Base-by-base conservation (phyloP, 2,329 filamentous ascomycete genomes). In the Fusarium begoniae region DNA sequence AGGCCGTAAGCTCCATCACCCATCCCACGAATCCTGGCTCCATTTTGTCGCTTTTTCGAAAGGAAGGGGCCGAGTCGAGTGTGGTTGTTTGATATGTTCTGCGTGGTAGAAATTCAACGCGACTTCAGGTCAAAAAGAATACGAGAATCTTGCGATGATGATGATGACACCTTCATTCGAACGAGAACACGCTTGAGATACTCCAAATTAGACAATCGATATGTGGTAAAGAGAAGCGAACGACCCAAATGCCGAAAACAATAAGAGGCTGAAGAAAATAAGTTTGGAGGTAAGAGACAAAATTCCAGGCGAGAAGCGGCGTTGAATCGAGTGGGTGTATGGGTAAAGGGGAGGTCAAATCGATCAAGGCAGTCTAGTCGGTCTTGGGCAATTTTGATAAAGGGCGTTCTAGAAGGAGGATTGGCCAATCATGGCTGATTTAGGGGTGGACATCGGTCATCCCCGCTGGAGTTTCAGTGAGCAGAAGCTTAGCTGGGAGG, bases 1-100 rank as follows among this genome's bases (percentile, higher is more conserved):
- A 87, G 83, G 87, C 88, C 80, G 88, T 85, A 69, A 78, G 53
- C 54, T 74, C 72, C 62, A 77, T 71, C 32, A 79, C 38, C 77
- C 77, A 79, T 64, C 67, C 69, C 70, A 75, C 59, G 38, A 75
- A 30, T 45, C 71, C 56, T 40, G 63, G 48, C 26, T 62, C 51
- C 72, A 75, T 75, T 24, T 48, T 62, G 51, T 22, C 11, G 59
- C 35, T 45, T 14, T 66, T 41, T 73, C 47, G 37, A 63, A 24
- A n/a, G 6, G 24, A 18, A 17, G 28, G 24, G 22, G 28, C 47
- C 41, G 43, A 35, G 24, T 57, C 28, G 54, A 41, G 26, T 32
- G 60, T 55, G 62, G 61, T 58, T 43, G 50, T 8, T 48, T 9
- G 24, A 38, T 58, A 35, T 50, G n/a, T 51, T 51, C 30, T 51